A percentile compares a stretch with the other conserved stretches of the same genome.
Conservation (phyloP, 805 yeast genomes). For the Starmerella apis region DNA sequence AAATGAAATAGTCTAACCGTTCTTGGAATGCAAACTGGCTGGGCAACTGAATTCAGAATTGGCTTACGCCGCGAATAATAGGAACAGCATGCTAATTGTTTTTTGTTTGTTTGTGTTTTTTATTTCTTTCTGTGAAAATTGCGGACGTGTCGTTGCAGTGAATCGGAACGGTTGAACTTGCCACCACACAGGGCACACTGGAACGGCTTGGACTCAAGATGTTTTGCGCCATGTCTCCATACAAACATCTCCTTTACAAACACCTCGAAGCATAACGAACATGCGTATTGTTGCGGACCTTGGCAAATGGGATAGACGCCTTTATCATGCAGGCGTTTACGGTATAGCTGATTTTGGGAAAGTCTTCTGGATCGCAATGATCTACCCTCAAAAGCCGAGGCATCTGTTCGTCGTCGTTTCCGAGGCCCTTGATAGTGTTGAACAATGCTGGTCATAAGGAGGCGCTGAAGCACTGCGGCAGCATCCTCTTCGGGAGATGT, state of each 20-base stretch:
- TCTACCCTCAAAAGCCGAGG: neutral
- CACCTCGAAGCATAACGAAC: slow-evolving; percentile 11
- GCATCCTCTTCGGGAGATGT: slow-evolving; percentile 6
- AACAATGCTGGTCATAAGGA: slow-evolving; percentile 1
- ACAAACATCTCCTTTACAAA: slow-evolving; percentile 18
- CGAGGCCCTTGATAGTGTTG: neutral
- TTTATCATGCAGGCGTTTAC: slow-evolving; percentile 7
- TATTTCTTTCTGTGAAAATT: slow-evolving; percentile 9
- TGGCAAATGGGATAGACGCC: slow-evolving; percentile 9
- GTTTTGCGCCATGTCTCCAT: slow-evolving; percentile 21
- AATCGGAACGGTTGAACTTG: slow-evolving; percentile 15
- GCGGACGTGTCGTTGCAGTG: slow-evolving; percentile 16
- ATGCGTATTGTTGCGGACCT: neutral
- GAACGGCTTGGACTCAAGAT: slow-evolving; percentile 16
- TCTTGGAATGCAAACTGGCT: too few relatives aligned
- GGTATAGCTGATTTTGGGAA: slow-evolving; percentile 14
- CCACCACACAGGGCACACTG: slow-evolving; percentile 9
- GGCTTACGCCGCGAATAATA: too few relatives aligned
- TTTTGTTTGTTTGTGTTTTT: too few relatives aligned
- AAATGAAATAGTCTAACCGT: too few relatives aligned
- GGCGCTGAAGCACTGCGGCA: neutral
- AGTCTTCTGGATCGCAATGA: slow-evolving; percentile 9
- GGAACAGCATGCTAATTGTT: too few relatives aligned
- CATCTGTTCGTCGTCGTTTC: neutral
- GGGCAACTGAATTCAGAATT: too few relatives aligned